These are phyloP conservation scores for Colletotrichum karsti DNA, from an alignment of 2,329 filamentous ascomycete genomes.

Conservation along the genomic window DNA sequence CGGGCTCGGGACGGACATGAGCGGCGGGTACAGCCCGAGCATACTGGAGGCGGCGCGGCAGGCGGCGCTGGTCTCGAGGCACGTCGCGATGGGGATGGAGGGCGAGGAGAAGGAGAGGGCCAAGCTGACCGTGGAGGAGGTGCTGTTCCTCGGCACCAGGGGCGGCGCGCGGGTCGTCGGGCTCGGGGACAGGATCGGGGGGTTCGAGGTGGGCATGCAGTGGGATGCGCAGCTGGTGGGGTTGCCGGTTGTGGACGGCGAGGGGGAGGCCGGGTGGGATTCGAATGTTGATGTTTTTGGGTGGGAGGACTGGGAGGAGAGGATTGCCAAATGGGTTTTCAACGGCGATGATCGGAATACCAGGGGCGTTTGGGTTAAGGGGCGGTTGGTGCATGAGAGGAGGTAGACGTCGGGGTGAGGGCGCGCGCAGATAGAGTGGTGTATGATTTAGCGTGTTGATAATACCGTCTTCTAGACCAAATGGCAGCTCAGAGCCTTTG, in stretches of 20 bases:
- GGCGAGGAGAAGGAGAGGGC: constrained; percentile 52
- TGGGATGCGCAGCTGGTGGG: constrained; percentile 90
- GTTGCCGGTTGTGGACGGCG: constrained; percentile 60
- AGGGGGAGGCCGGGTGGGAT: constrained; percentile 49
- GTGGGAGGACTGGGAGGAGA: constrained; percentile 88
- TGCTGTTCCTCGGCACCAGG: constrained; percentile 84
- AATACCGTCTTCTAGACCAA: too few relatives aligned
- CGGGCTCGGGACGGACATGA: constrained; percentile 90
- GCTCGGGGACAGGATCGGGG: constrained; percentile 75
- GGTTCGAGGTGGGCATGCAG: constrained; percentile 85
- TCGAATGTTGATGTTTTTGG: constrained; percentile 89
- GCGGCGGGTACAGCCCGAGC: constrained; percentile 84
- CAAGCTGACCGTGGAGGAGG: constrained; percentile 86
- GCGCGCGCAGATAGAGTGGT: too few relatives aligned
- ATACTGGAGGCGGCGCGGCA: constrained; percentile 86
- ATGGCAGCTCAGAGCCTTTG: too few relatives aligned
- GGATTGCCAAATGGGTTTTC: constrained; percentile 93
- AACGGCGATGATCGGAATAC: constrained; percentile 94
- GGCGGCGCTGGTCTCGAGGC: constrained; percentile 80
- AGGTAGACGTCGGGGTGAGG: too few relatives aligned
- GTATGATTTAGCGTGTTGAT: background rate
- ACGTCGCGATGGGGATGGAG: constrained; percentile 66
- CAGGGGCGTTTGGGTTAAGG: constrained; percentile 87
- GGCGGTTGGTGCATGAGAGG: constrained; percentile 77
- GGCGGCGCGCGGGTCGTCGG: constrained; percentile 87